phyloP scores from a whole-genome alignment of 2,329 filamentous ascomycete species.

The Raffaelea arxii region DNA sequence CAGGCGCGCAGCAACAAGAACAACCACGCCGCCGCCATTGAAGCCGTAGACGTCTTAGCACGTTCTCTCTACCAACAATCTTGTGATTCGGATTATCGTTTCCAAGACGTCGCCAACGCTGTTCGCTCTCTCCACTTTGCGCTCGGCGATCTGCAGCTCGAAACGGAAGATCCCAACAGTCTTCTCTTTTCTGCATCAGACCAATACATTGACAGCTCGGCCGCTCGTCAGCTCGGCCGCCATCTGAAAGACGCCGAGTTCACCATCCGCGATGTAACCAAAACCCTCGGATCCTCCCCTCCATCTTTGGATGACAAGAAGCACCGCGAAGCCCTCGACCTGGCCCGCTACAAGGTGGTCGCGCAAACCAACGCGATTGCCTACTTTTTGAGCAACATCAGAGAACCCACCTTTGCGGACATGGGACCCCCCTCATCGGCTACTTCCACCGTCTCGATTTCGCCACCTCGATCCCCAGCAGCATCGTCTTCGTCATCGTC shows the following conservation, averaged over 20 bases:
- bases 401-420: not conserved
- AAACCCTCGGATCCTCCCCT: slow-evolving; percentile 40
- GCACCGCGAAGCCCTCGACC: slow-evolving; percentile 25
- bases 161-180: slow-evolving; percentile 47
- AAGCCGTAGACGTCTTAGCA: slow-evolving; percentile 45
- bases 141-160: slow-evolving; percentile 47
- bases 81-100: slow-evolving; percentile 36
- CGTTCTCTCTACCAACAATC: slow-evolving; percentile 45
- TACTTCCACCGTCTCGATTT: slow-evolving; percentile 34
- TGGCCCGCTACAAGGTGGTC: slow-evolving; percentile 36
- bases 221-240: slow-evolving; percentile 37
- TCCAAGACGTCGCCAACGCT: slow-evolving; percentile 37
- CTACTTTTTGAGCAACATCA: slow-evolving; percentile 45
- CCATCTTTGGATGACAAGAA: slow-evolving; percentile 10
- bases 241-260: slow-evolving; percentile 47
- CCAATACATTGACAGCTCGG: slow-evolving; percentile 25
- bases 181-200: slow-evolving; percentile 32
- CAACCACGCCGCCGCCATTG: slow-evolving; percentile 34
- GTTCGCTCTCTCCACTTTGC: slow-evolving; percentile 45
- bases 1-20: slow-evolving; percentile 14
- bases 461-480: too few relatives aligned
- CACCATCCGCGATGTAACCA: slow-evolving; percentile 44
- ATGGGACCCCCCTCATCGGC: slow-evolving; percentile 25
- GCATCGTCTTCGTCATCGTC: not conserved
- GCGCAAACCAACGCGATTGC: slow-evolving; percentile 44